Conservation (phyloP, 2,329 filamentous ascomycete species). For the Aspergillus awamori region DNA sequence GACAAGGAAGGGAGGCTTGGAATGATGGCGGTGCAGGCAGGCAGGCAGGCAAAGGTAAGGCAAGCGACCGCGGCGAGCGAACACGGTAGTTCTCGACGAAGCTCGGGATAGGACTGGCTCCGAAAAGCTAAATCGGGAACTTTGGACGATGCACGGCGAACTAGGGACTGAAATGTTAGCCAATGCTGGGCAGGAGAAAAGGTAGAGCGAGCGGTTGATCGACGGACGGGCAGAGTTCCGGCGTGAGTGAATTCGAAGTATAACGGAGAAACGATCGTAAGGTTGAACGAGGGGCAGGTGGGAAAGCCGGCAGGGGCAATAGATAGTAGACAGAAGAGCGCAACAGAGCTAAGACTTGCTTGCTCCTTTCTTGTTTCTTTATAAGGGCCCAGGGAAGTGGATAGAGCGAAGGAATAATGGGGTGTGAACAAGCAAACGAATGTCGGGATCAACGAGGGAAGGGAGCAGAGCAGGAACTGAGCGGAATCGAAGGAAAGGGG, state of each 20-base stretch:
- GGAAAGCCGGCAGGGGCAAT: background rate
- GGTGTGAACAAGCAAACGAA: slow-evolving; percentile 7
- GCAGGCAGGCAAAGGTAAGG: slow-evolving; percentile 12
- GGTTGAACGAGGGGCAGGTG: slow-evolving; percentile 10
- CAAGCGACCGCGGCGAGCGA: slow-evolving; percentile 15
- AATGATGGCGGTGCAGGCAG: slow-evolving; percentile 13
- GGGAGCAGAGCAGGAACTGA: slow-evolving; percentile 3
- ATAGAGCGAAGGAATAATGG: background rate
- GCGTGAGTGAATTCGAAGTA: slow-evolving; percentile 18
- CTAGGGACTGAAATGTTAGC: slow-evolving; percentile 16
- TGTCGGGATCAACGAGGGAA: slow-evolving; percentile 12
- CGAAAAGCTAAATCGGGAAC: slow-evolving; percentile 10
- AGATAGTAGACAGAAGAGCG: no score
- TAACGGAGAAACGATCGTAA: slow-evolving; percentile 19
- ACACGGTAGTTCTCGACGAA: slow-evolving; percentile 11
- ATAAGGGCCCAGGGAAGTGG: background rate
- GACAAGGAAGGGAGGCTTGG: slow-evolving; percentile 7
- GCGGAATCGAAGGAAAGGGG: background rate
- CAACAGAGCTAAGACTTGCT: background rate
- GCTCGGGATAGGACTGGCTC: slow-evolving; percentile 9
- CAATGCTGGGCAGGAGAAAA: slow-evolving; percentile 17
- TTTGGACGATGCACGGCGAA: slow-evolving; percentile 10
- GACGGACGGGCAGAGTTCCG: slow-evolving; percentile 22
- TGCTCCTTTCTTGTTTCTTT: slow-evolving; percentile 1
- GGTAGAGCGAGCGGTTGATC: slow-evolving; percentile 26